Evolutionary conservation across 768 basidiomycete species (phyloP), one percentile per base, ranked within the genome.

Genomic region (Boletus subcaerulescens): DNA sequence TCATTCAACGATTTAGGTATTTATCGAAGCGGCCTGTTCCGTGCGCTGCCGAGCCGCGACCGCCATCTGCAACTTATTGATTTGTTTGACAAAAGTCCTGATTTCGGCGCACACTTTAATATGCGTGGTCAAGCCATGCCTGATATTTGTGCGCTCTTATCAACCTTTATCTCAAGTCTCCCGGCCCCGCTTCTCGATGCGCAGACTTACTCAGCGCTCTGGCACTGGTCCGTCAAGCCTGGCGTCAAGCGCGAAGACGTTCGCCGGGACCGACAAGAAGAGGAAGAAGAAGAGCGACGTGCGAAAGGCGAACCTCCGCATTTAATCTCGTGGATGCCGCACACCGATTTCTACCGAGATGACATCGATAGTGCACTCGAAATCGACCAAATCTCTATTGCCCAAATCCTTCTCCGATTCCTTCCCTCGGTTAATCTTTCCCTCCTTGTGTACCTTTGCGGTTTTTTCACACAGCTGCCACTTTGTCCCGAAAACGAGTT

Each of bases 381-480:
- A 55, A 46, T 60, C 8, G 58, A 69, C 14, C 73, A 73, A 36
- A 56, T 82, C 55, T 57, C 60, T 1, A 69, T 71, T 26, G 80
- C 80, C 14, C 78, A 78, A 52, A 69, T 77, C 59, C 63, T 83
- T 48, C 73, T 84, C n/a, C 77, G 77, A 8, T 73, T 84, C 43
- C 73, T 82, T 6, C 77, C 80, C 1, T 67, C 68, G 2, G 58
- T 69, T 13, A 66, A 72, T 49, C 70, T 78, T 55, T 72, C 72
- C 33, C 65, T 80, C 4, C 69, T 82, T 45, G 61, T 70, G 39
- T 79, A 81, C 59, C 71, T 81, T 33, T 69, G 75, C 50, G 71
- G 71, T 6, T 80, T 81, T 63, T 79, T 81, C 60, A 77, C 77
- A 1, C 80, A 83, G 58, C 64, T 81, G 0, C 80, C 78, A 3